Percentiles rank a stretch among this genome's conserved stretches.
These are phyloP conservation scores for Inosperma sp. DNA, from an alignment of 768 basidiomycete species.

Conservation along the genomic window DNA sequence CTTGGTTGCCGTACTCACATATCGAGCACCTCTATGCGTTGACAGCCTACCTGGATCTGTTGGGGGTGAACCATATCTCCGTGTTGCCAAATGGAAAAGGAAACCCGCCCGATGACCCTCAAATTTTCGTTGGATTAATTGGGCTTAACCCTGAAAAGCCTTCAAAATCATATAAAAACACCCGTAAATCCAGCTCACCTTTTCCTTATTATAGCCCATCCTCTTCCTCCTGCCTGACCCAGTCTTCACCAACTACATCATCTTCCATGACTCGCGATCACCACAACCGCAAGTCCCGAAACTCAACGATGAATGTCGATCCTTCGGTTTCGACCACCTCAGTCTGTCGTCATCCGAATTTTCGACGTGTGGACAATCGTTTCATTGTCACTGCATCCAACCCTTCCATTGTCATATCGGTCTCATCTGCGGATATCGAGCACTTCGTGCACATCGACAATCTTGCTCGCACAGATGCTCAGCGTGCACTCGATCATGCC, in stretches of 20 bases:
- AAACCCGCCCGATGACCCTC: neutral
- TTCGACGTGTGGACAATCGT: neutral
- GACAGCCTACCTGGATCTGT: constrained; percentile 25
- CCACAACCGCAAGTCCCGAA: neutral
- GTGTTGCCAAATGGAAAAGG: neutral
- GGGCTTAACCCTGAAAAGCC: neutral
- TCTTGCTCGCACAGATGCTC: neutral
- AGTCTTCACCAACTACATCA: neutral
- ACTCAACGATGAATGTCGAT: neutral
- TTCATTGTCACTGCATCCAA: neutral
- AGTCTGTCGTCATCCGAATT: neutral
- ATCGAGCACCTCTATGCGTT: constrained; percentile 22
- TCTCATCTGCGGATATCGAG: neutral
- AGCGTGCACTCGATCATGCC: neutral
- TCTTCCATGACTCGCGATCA: neutral
- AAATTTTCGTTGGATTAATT: neutral
- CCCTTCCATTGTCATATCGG: neutral
- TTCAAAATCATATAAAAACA: neutral
- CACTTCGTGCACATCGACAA: neutral
- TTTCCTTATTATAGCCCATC: neutral
- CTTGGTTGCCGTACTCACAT: constrained; percentile 20
- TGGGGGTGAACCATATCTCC: constrained; percentile 18
- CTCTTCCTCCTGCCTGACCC: neutral
- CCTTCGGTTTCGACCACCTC: neutral
- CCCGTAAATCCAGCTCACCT: neutral